Evolutionary conservation across 495 filamentous ascomycete species (phyloP).

Genomic region (Immersiella caudata): DNA sequence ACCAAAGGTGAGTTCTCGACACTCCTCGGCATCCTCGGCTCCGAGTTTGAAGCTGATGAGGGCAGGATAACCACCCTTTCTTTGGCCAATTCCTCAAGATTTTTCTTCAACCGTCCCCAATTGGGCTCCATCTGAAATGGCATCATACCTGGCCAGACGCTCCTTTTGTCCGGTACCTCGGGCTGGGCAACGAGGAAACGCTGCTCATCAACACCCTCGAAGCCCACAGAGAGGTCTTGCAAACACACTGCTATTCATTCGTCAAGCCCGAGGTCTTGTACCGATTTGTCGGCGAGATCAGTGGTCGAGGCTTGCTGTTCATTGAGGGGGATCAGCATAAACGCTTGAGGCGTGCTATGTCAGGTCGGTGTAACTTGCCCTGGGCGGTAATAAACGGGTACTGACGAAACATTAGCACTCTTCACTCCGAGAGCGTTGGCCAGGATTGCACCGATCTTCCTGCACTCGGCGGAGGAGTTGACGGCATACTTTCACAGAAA

Average conservation of each 20-base stretch:
- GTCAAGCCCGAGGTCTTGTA: slow-evolving; percentile 28
- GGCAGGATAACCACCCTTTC: no score
- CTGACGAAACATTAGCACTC: no score
- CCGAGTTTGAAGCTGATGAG: no score
- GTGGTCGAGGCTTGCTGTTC: slow-evolving; percentile 34
- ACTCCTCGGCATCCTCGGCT: background rate
- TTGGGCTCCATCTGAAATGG: slow-evolving; percentile 12
- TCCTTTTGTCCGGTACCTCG: slow-evolving; percentile 34
- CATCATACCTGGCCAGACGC: slow-evolving; percentile 22
- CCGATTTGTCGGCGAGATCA: slow-evolving; percentile 30
- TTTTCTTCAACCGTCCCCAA: slow-evolving; percentile 9
- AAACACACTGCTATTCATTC: slow-evolving; percentile 36
- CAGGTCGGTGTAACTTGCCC: no score
- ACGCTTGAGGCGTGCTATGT: slow-evolving; percentile 24
- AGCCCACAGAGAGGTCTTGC: slow-evolving; percentile 35
- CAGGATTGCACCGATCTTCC: no score
- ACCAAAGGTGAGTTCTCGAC: slow-evolving; percentile 8
- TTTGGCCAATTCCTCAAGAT: no score
- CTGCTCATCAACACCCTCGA: slow-evolving; percentile 34
- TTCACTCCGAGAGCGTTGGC: no score
- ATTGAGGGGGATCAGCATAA: slow-evolving; percentile 35
- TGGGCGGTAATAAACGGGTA: no score
- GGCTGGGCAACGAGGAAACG: slow-evolving; percentile 31
- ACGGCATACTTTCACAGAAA: no score
- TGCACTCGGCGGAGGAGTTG: no score